Percentiles rank a stretch among this genome's conserved stretches.
Conservation (phyloP, 257 asterid species). For the Nicotiana otophora region DNA sequence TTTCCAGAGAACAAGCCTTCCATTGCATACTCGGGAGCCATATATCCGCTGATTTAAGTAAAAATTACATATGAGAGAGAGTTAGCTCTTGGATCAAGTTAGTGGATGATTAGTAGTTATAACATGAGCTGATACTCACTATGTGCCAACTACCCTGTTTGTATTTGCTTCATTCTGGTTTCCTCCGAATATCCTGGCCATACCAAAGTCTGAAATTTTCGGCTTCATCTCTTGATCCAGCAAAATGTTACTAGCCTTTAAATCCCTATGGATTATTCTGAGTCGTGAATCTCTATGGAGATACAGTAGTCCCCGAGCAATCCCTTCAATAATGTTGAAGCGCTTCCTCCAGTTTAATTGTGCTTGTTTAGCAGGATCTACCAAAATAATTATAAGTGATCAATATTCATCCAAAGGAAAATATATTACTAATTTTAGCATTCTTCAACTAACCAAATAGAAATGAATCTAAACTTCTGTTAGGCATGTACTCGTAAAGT, state of each 20-base stretch:
- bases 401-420: neutral
- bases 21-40: constrained; percentile 99
- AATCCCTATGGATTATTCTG: constrained; percentile 73
- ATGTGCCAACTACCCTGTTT: constrained; percentile 74
- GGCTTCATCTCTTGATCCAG: constrained; percentile 87
- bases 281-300: constrained; percentile 88
- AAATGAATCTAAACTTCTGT: constrained; percentile 66
- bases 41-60: constrained; percentile 54
- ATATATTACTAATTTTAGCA: neutral
- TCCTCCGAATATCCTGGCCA: constrained; percentile 89
- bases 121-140: constrained; percentile 39
- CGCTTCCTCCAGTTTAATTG: constrained; percentile 60
- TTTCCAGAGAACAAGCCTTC: constrained; percentile 81
- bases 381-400: neutral
- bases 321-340: constrained; percentile 64
- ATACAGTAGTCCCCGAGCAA: constrained; percentile 82
- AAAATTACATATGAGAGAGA: neutral
- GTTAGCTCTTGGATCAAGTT: neutral
- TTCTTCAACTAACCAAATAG: constrained; percentile 50
- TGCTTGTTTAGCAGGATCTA: constrained; percentile 50
- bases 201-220: constrained; percentile 86
- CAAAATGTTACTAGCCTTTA: constrained; percentile 82
- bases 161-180: constrained; percentile 76
- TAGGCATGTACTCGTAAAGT: constrained; percentile 83
- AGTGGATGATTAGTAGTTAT: neutral